Evolutionary conservation across 2,329 filamentous ascomycete genomes (phyloP), one percentile per base, ranked within the genome.

Genomic region (Aspergillus fijiensis): DNA sequence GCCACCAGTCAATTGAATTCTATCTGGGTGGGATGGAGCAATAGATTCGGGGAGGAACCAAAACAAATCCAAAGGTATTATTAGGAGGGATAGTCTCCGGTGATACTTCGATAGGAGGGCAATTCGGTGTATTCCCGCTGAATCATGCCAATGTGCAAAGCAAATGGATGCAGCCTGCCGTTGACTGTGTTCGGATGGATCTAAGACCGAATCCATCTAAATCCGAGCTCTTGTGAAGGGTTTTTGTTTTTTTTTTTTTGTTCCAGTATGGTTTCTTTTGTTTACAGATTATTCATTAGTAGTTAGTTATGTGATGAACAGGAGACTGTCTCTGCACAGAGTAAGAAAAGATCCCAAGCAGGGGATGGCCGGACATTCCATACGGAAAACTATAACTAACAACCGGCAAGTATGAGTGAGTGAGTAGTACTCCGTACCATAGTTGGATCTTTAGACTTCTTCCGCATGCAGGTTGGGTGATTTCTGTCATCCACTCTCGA

Each of bases 121-220:
- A 14, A 48, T 33, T 55, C 53, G 53, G 53, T 55, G 53, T 48
- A 49, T 55, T 55, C 53, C 39, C 53, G 16, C 42, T 53, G 31
- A 31, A 55, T 45, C 39, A 49, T 55, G 21, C 12, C 11, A 35
- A 16, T 55, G 39, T 55, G 39, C 52, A 29, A 47, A 27, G 47
- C 31, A 47, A 31, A 27, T 47, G n/a, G 25, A 61, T 58, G 60
- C 60, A 61, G 51, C 56, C 51, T 59, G 42, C 57, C 57, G 57
- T 52, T 47, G 51, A 31, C 57, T 45, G 57, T 50, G 51, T 55
- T 55, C 47, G 39, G 47, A 59, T 49, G 29, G 51, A 19, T 55
- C 45, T 49, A 31, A 31, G 25, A 9, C 31, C 53, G 53, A 45
- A 49, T 55, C 42, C 49, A 49, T 48, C 49, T 39, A 49, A 31